Percentiles rank a stretch among this genome's conserved stretches.
phyloP scores from a whole-genome alignment of 2,329 filamentous ascomycete species.

The Tolypocladium album region DNA sequence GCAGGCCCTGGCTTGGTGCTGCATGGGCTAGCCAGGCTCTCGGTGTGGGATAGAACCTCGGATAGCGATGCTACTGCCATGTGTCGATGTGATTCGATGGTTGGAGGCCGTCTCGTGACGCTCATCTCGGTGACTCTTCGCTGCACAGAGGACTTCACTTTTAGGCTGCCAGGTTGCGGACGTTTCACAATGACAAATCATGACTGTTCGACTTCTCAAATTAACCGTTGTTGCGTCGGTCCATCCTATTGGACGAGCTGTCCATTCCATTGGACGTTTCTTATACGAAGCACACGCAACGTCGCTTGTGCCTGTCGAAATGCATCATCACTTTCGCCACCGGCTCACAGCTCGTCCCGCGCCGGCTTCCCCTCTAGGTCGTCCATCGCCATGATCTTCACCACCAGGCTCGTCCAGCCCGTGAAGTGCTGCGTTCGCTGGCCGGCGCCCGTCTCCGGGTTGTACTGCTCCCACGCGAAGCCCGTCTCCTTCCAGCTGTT shows the following conservation, averaged over 20 bases:
- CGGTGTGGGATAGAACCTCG: not conserved
- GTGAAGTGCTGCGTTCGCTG: conserved; percentile 97
- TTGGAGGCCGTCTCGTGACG: not conserved
- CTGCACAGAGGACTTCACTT: not conserved
- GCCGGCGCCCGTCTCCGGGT: conserved; percentile 84
- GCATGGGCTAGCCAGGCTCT: not conserved
- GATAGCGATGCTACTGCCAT: not conserved
- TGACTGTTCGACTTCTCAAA: not conserved
- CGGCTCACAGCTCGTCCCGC: conserved; percentile 35
- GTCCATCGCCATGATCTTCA: conserved; percentile 95
- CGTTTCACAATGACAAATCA: not conserved
- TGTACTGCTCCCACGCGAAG: conserved; percentile 98
- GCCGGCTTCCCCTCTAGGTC: conserved; percentile 38
- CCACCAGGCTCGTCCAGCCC: conserved; percentile 95
- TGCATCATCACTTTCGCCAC: not conserved
- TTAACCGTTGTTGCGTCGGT: not conserved
- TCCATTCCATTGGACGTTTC: no score
- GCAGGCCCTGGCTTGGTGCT: not conserved
- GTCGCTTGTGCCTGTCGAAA: not conserved
- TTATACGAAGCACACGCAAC: not conserved
- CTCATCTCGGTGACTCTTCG: not conserved
- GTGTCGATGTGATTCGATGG: not conserved
- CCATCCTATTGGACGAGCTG: not conserved
- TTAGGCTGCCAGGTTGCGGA: not conserved
- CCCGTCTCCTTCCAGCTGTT: conserved; percentile 81